Evolutionary conservation across 352 stramenopile species (phyloP).

Genomic region (Pythium pyrilobum): DNA sequence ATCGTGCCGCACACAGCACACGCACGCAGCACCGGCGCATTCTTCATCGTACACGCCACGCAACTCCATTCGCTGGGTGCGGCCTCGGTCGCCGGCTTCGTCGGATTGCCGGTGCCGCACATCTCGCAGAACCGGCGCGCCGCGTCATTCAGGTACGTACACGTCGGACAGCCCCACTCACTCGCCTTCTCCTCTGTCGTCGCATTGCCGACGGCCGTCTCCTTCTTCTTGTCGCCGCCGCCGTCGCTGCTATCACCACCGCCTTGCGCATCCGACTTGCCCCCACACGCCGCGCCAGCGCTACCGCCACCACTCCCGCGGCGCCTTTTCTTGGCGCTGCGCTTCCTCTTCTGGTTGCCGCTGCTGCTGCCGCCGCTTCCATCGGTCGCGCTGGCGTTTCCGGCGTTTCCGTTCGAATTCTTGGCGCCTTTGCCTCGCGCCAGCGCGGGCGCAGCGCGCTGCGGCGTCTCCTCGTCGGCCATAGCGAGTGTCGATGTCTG

Average conservation of each 20-base stretch:
- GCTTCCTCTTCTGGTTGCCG: conserved; percentile 19
- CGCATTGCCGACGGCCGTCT: not conserved
- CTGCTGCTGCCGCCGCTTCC: not conserved
- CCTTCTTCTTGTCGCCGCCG: not conserved
- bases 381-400: not conserved
- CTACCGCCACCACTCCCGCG: not conserved
- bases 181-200: conserved; percentile 1
- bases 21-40: conserved; percentile 36
- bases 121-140: conserved; percentile 66
- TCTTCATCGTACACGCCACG: conserved; percentile 68
- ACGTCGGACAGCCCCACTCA: conserved; percentile 60
- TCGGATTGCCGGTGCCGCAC: conserved; percentile 62
- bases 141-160: conserved; percentile 67
- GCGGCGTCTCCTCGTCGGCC: conserved; percentile 4
- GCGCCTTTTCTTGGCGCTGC: conserved; percentile 13
- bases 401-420: not conserved
- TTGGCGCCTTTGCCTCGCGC: not conserved
- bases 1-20: conserved; percentile 58
- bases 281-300: not conserved
- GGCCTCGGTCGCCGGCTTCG: conserved; percentile 3
- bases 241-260: not conserved
- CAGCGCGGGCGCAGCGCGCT: too few relatives aligned
- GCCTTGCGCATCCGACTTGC: not conserved
- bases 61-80: conserved; percentile 51
- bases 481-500: too few relatives aligned